phyloP scores from a whole-genome alignment of 2,329 filamentous ascomycete genomes.

The Juglanconis sp. region DNA sequence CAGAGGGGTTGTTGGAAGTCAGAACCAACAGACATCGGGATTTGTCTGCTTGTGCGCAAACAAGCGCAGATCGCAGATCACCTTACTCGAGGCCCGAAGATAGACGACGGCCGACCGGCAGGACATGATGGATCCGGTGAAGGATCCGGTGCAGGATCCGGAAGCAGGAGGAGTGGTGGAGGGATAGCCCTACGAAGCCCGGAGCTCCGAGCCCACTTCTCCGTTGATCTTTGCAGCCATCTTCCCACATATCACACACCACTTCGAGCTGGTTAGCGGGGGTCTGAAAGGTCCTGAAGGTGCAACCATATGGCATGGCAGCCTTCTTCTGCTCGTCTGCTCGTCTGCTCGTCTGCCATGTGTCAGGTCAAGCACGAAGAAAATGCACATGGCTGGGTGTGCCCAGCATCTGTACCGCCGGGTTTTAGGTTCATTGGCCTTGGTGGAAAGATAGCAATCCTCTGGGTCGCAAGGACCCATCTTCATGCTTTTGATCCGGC shows the following conservation, averaged over 20 bases:
- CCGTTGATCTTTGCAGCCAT: background rate
- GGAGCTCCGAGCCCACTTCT: background rate
- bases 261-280: background rate
- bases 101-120: background rate
- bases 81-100: background rate
- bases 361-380: constrained; percentile 1
- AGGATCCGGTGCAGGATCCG: background rate
- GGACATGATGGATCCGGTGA: background rate
- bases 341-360: background rate
- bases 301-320: background rate
- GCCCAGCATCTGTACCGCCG: background rate
- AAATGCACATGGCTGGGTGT: background rate
- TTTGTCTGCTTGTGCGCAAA: background rate
- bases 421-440: constrained; percentile 9
- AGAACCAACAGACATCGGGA: background rate
- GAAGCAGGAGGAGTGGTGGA: background rate
- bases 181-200: background rate
- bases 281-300: background rate
- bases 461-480: constrained; percentile 11
- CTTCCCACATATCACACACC: background rate
- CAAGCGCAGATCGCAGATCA: background rate
- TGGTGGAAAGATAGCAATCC: constrained; percentile 2
- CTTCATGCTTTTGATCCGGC: constrained; percentile 12
- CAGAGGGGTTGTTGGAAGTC: constrained; percentile 8
- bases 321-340: background rate